These are phyloP conservation scores for Trichoderma sp. DNA, from an alignment of 2,329 filamentous ascomycete species.

Conservation along the genomic window DNA sequence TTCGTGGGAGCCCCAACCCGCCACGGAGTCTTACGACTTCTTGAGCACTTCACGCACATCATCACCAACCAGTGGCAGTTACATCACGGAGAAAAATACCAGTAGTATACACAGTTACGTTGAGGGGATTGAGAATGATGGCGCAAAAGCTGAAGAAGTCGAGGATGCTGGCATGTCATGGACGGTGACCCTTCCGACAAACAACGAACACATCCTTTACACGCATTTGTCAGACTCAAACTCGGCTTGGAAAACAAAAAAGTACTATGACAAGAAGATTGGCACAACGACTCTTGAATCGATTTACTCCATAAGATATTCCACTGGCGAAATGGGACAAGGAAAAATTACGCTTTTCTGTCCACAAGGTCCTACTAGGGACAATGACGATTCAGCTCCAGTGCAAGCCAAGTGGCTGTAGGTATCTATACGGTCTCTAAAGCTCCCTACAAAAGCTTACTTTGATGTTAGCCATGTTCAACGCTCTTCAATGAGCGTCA, in stretches of 20 bases:
- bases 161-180: not conserved
- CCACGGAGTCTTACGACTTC: not conserved
- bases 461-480: not conserved
- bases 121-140: constrained; percentile 5
- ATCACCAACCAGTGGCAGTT: not conserved
- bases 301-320: not conserved
- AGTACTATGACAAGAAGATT: not conserved
- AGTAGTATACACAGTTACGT: not conserved
- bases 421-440: not conserved
- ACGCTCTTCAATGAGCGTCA: not conserved
- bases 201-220: not conserved
- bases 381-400: not conserved
- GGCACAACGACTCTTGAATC: not conserved
- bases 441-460: no score
- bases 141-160: not conserved
- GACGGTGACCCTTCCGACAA: not conserved
- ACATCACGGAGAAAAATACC: no score
- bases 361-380: not conserved
- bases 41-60: not conserved
- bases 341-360: not conserved
- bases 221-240: not conserved
- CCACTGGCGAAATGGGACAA: not conserved
- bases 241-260: not conserved
- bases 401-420: constrained; percentile 9
- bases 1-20: not conserved